Percentiles rank a stretch among this genome's conserved stretches.
Conservation (phyloP, 768 basidiomycete genomes). For the Tylopilus plumbeoviolaceoides region DNA sequence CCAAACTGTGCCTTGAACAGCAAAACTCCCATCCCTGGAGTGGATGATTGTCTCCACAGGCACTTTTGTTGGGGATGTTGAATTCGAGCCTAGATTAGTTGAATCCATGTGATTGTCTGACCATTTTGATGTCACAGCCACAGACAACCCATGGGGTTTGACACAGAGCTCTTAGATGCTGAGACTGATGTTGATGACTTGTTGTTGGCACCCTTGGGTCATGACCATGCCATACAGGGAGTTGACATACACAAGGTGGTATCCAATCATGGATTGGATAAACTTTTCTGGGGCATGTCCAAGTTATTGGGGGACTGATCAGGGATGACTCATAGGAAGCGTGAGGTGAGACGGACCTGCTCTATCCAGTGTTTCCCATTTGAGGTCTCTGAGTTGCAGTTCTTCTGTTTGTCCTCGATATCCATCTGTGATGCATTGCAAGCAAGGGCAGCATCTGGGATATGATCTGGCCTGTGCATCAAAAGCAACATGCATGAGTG, state of each 20-base stretch:
- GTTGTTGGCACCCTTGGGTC: slow-evolving; percentile 70
- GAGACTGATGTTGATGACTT: slow-evolving; percentile 80
- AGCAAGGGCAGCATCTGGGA: slow-evolving; percentile 75
- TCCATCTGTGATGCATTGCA: slow-evolving; percentile 82
- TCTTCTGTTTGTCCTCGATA: slow-evolving; percentile 72
- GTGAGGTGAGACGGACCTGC: slow-evolving; percentile 49
- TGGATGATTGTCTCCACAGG: slow-evolving; percentile 66
- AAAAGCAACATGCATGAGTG: no score
- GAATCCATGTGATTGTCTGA: slow-evolving; percentile 77
- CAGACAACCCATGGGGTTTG: slow-evolving; percentile 55
- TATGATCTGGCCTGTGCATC: slow-evolving; percentile 56
- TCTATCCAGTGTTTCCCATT: slow-evolving; percentile 82
- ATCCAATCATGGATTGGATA: slow-evolving; percentile 76
- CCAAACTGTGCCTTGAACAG: slow-evolving; percentile 72
- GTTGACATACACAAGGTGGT: slow-evolving; percentile 64
- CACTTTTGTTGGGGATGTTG: slow-evolving; percentile 60
- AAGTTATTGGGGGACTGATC: slow-evolving; percentile 51
- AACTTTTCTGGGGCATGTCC: slow-evolving; percentile 64
- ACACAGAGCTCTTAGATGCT: slow-evolving; percentile 66
- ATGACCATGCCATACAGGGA: slow-evolving; percentile 82
- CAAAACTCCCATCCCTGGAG: no score
- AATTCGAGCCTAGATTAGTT: slow-evolving; percentile 80
- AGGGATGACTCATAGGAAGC: no score
- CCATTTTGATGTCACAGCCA: slow-evolving; percentile 68
- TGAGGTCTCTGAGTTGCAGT: slow-evolving; percentile 49